phyloP scores from a whole-genome alignment of 768 basidiomycete species.

The Calocybe cyanea region DNA sequence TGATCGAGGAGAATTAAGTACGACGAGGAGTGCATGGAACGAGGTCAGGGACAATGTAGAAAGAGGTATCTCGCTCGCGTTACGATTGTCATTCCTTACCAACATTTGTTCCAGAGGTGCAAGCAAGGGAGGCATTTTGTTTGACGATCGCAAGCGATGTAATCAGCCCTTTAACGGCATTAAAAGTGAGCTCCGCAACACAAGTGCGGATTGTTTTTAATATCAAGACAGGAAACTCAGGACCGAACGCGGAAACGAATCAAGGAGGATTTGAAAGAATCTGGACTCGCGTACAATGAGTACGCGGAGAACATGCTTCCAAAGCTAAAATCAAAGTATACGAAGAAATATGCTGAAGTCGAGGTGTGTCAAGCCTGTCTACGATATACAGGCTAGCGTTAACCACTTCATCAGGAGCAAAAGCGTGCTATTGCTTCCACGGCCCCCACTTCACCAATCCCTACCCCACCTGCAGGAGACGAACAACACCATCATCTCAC shows the following conservation, averaged over 20 bases:
- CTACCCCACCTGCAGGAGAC: constrained; percentile 28
- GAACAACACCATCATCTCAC: constrained; percentile 30
- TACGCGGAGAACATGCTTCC: constrained; percentile 79
- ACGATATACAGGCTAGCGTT: neutral
- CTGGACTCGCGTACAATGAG: constrained; percentile 71
- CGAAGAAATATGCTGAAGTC: constrained; percentile 82
- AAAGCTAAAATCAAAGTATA: constrained; percentile 72
- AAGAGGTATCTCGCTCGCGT: constrained; percentile 44
- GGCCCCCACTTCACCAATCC: constrained; percentile 28
- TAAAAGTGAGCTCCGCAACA: constrained; percentile 50
- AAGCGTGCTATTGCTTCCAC: constrained; percentile 43
- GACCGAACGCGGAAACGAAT: constrained; percentile 89
- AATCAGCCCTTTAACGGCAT: constrained; percentile 58
- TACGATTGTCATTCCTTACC: constrained; percentile 1
- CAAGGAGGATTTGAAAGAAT: constrained; percentile 86
- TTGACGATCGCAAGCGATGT: constrained; percentile 67
- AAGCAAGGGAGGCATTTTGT: constrained; percentile 77
- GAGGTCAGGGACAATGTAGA: constrained; percentile 86
- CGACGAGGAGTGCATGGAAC: constrained; percentile 71
- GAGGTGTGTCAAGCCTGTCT: constrained; percentile 50
- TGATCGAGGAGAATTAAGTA: constrained; percentile 62
- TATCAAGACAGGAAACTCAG: constrained; percentile 67
- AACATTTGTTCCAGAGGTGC: constrained; percentile 54
- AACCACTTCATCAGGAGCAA: constrained; percentile 50
- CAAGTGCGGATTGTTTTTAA: neutral